These are phyloP conservation scores for Pichia pseudocactophila DNA, from an alignment of 805 yeast genomes.

Conservation along the genomic window DNA sequence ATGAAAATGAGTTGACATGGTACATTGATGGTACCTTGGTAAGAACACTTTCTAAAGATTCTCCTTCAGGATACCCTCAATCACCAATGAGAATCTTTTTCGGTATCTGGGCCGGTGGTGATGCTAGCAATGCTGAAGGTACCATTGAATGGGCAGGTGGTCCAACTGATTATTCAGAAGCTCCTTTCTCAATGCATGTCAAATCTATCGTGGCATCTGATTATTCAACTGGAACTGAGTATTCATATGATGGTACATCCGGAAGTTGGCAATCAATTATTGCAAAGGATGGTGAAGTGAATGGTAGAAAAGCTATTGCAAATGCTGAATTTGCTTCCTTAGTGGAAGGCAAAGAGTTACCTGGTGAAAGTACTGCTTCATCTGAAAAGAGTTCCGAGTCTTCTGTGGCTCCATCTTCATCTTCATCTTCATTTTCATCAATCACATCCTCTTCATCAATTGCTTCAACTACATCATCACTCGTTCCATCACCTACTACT, in stretches of 20 bases:
- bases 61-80: conserved; percentile 75
- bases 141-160: conserved; percentile 86
- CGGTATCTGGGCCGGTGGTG: conserved; percentile 84
- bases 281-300: conserved; percentile 48
- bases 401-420: neutral
- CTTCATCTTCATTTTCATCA: neutral
- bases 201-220: conserved; percentile 54
- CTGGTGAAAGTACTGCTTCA: neutral
- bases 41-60: conserved; percentile 48
- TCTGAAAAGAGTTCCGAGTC: neutral
- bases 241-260: conserved; percentile 43
- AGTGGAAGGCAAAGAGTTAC: conserved; percentile 12
- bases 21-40: conserved; percentile 60
- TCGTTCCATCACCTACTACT: too few relatives aligned
- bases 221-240: conserved; percentile 56
- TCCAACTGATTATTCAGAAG: conserved; percentile 48
- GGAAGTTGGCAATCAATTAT: conserved; percentile 56
- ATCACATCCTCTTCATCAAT: too few relatives aligned
- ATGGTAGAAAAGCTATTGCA: conserved; percentile 49
- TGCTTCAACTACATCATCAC: too few relatives aligned
- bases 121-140: conserved; percentile 51
- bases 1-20: conserved; percentile 56
- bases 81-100: conserved; percentile 63
- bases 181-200: conserved; percentile 63
- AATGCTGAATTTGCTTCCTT: conserved; percentile 33